Percentiles rank a stretch among this genome's conserved stretches.
phyloP scores from a whole-genome alignment of 1,139 yeast species.

The Debaryomycetaceae sp. region DNA sequence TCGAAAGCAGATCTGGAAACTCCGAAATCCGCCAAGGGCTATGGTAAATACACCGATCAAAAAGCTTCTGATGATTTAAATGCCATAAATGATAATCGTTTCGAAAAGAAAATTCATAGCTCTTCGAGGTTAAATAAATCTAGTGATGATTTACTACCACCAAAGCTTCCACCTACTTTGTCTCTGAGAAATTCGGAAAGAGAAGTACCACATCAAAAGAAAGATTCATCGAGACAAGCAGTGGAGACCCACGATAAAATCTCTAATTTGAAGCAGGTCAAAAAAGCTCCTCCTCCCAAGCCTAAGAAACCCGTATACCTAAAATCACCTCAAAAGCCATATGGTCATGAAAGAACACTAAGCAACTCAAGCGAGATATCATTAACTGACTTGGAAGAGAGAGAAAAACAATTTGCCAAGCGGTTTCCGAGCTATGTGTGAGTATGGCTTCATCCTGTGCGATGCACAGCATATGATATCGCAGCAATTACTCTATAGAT shows the following conservation, averaged over 20 bases:
- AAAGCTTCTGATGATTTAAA: conserved; percentile 35
- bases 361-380: conserved; percentile 44
- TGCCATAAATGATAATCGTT: conserved; percentile 28
- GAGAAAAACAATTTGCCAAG: conserved; percentile 51
- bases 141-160: conserved; percentile 17
- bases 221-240: conserved; percentile 16
- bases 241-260: too few relatives aligned
- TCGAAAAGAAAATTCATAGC: not conserved
- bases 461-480: not conserved
- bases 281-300: conserved; percentile 49
- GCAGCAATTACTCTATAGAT: conserved; percentile 1
- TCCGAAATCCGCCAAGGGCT: conserved; percentile 66
- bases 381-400: conserved; percentile 52
- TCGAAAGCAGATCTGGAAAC: conserved; percentile 43
- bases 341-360: conserved; percentile 19
- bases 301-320: conserved; percentile 59
- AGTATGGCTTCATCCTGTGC: not conserved
- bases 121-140: not conserved
- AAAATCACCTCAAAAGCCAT: conserved; percentile 28
- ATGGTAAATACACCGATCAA: conserved; percentile 59
- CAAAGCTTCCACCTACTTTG: conserved; percentile 30
- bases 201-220: conserved; percentile 7
- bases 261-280: not conserved
- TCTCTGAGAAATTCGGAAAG: not conserved
- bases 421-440: conserved; percentile 54